Evolutionary conservation across 345 rosid genomes (phyloP).

Genomic region (Melaleuca alternifolia): DNA sequence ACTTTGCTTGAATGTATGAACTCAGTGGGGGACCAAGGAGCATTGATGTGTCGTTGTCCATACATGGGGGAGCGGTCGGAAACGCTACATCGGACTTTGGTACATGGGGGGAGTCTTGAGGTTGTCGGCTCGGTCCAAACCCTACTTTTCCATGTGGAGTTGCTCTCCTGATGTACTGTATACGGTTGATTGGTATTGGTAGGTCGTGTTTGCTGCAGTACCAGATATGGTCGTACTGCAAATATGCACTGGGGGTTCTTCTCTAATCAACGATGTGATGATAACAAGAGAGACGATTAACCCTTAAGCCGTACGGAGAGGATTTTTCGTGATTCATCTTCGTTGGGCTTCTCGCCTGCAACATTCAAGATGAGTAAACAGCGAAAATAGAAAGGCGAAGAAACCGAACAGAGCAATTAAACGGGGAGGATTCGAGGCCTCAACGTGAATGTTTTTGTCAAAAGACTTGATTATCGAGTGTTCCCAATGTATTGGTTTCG

Average conservation of each 20-base stretch:
- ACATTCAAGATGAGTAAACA: neutral
- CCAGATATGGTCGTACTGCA: neutral
- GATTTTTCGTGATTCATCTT: neutral
- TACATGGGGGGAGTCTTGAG: neutral
- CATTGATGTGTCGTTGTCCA: neutral
- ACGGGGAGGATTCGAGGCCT: neutral
- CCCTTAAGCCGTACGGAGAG: neutral
- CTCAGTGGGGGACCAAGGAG: neutral
- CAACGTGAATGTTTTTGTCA: neutral
- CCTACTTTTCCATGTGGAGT: neutral
- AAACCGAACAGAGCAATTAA: neutral
- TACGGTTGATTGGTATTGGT: neutral
- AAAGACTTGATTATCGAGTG: neutral
- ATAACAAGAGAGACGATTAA: neutral
- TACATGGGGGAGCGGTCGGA: neutral
- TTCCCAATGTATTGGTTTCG: neutral
- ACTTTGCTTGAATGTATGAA: neutral
- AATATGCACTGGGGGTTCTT: neutral
- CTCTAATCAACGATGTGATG: neutral
- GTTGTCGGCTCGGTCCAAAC: neutral
- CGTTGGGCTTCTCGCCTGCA: neutral
- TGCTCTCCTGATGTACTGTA: neutral
- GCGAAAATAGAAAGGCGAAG: neutral
- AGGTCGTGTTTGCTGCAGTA: neutral
- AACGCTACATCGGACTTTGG: neutral